Evolutionary conservation across 2,329 filamentous ascomycete genomes (phyloP).

Genomic region (Lecanicillium sp.): DNA sequence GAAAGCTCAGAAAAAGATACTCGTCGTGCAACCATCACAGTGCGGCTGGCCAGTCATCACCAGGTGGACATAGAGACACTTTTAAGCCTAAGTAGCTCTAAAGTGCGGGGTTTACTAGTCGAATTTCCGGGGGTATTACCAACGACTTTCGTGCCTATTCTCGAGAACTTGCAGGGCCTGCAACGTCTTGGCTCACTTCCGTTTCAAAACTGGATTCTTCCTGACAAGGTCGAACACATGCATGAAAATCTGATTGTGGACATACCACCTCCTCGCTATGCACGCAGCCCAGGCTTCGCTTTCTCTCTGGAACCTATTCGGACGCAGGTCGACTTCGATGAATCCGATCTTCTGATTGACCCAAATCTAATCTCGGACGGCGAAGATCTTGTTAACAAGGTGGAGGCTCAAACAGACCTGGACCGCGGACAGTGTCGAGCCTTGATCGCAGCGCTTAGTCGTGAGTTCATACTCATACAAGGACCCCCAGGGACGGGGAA

Average conservation of each 20-base stretch:
- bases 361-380: not conserved
- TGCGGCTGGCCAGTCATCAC: not conserved
- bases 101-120: slow-evolving; percentile 1
- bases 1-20: not conserved
- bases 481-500: slow-evolving; percentile 66
- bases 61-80: slow-evolving; percentile 4
- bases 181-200: slow-evolving; percentile 2
- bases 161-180: slow-evolving; percentile 5
- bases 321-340: not conserved
- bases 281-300: slow-evolving; percentile 2
- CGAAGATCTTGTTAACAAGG: not conserved
- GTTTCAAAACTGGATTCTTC: slow-evolving; percentile 7
- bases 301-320: slow-evolving; percentile 4
- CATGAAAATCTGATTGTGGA: not conserved
- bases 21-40: not conserved
- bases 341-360: not conserved
- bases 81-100: slow-evolving; percentile 1
- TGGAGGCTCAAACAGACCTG: slow-evolving; percentile 30
- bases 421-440: slow-evolving; percentile 45
- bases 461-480: slow-evolving; percentile 54
- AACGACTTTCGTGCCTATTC: slow-evolving; percentile 1
- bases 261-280: slow-evolving; percentile 5
- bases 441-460: slow-evolving; percentile 43
- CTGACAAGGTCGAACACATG: not conserved
- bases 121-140: slow-evolving; percentile 3